Evolutionary conservation across 768 basidiomycete genomes (phyloP), one percentile per base, ranked within the genome.

Genomic region (Tricholomella constricta): DNA sequence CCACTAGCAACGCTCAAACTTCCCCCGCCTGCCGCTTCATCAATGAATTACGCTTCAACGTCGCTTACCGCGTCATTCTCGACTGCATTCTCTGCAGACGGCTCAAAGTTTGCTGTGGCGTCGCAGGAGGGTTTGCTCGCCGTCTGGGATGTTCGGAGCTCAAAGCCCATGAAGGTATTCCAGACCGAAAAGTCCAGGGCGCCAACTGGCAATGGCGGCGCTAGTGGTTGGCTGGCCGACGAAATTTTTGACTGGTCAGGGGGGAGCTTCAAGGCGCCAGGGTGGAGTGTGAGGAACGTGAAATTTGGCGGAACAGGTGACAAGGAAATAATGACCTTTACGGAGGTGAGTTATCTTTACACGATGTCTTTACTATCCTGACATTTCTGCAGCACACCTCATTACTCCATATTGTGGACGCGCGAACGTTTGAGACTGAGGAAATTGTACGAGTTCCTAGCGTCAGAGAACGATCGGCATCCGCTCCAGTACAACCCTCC

Each of bases 321-420:
- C 22, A 80, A 82, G 55, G 94, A 96, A 68, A 68, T 94, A 1
- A 82, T 96, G 82, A 85, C 84, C 0, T 97, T 94, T 70, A 92
- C 94, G 14, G 94, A 95, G 84, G 92, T 93, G 56, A 49, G 82
- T 57, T 48, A 23, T 32, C 36, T 31, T 47, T 25, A 22, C 38
- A 35, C 19, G 41, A 44, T 25, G 29, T 19, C 51, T 15, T 50
- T 43, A 38, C 48, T 53, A 44, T 10, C 45, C 61, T 20, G 67
- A 55, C 26, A 15, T 19, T 17, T 43, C 15, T 10, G 19, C 59
- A 94, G 90, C 93, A 96, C 65, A 89, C 90, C 2, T 86, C 82
- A 26, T 69, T 88, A 32, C 66, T 96, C 7, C 94, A 97, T 62
- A 76, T 95, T 51, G 75, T 96, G 44, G 94, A 97, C 63, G 91